phyloP scores from a whole-genome alignment of 257 asterid genomes.

The Przewalskia tangutica region DNA sequence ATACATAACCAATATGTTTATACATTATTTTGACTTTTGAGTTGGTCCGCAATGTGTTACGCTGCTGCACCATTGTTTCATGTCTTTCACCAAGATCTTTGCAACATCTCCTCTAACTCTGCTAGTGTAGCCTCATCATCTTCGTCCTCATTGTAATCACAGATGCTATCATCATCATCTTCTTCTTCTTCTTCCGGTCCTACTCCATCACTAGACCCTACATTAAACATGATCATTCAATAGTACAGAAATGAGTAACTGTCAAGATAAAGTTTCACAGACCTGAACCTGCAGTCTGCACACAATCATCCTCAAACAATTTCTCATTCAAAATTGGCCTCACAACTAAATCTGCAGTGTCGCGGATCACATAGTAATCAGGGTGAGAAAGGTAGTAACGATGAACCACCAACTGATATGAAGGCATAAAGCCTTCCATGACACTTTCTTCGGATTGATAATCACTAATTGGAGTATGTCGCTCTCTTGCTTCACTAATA shows the following conservation, averaged over 20 bases:
- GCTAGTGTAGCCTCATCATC: neutral
- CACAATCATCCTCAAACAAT: slow-evolving; percentile 1
- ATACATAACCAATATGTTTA: neutral
- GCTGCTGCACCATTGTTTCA: neutral
- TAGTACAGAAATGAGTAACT: neutral
- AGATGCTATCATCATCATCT: neutral
- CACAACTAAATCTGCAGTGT: neutral
- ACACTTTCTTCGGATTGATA: neutral
- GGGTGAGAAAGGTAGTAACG: slow-evolving; percentile 12
- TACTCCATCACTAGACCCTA: neutral
- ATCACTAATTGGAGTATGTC: neutral
- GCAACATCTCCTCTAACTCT: slow-evolving; percentile 9
- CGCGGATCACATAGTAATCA: neutral
- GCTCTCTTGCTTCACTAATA: neutral
- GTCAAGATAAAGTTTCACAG: neutral
- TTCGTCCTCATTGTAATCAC: neutral
- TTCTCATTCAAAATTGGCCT: neutral
- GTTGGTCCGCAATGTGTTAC: neutral
- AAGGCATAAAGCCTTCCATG: neutral
- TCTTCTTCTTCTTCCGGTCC: neutral
- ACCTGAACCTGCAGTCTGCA: neutral
- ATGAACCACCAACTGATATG: neutral
- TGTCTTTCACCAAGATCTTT: neutral
- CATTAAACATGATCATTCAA: neutral
- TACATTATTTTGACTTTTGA: neutral